Conservation (phyloP, 2,329 filamentous ascomycete species). For the Lasiodiplodia theobromae region DNA sequence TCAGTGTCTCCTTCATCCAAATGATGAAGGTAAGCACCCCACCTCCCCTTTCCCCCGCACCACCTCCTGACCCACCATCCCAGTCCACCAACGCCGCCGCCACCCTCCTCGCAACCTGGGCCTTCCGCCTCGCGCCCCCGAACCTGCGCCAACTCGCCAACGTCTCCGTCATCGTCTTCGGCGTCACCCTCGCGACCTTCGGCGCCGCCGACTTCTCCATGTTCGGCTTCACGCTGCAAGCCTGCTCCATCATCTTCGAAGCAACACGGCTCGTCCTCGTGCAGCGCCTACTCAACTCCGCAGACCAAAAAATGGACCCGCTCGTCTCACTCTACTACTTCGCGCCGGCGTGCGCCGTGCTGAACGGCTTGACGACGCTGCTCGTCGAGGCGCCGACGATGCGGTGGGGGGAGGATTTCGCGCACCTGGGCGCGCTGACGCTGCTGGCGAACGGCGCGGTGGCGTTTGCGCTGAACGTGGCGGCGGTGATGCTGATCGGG, state of each 20-base stretch:
- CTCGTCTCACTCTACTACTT: conserved; percentile 91
- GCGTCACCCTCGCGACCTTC: conserved; percentile 91
- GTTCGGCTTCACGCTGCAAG: conserved; percentile 79
- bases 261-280: conserved; percentile 85
- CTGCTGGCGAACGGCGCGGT: conserved; percentile 79
- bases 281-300: conserved; percentile 74
- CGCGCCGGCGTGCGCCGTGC: conserved; percentile 80
- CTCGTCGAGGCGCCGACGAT: conserved; percentile 74
- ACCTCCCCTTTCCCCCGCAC: not conserved
- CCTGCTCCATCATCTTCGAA: conserved; percentile 80
- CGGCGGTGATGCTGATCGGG: conserved; percentile 86
- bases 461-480: conserved; percentile 83
- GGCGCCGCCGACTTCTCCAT: conserved; percentile 94
- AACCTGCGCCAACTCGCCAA: conserved; percentile 89
- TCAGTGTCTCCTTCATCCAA: conserved; percentile 96
- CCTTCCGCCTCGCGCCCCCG: conserved; percentile 80
- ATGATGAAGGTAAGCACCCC: conserved; percentile 82
- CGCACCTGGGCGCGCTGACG: conserved; percentile 74
- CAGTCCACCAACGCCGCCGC: conserved; percentile 94
- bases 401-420: conserved; percentile 69
- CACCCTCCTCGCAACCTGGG: conserved; percentile 88
- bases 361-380: conserved; percentile 75
- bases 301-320: conserved; percentile 94
- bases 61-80: conserved; percentile 6
- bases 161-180: conserved; percentile 91